Percentiles rank a stretch among this genome's conserved stretches.
These are phyloP conservation scores for Blastobotrys peoriensis DNA, from an alignment of 805 yeast species.

Conservation along the genomic window DNA sequence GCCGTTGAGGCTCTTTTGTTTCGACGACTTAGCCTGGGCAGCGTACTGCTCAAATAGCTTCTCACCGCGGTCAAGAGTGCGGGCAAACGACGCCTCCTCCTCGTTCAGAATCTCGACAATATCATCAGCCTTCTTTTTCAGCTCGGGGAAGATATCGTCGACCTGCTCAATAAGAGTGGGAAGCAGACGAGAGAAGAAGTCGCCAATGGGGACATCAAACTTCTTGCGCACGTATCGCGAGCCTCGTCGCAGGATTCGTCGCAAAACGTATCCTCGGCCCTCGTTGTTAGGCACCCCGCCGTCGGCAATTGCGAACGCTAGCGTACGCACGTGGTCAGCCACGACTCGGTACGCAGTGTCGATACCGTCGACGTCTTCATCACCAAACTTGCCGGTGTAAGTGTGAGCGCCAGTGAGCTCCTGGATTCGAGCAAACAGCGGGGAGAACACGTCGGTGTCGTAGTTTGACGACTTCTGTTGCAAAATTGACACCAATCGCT, in stretches of 20 bases:
- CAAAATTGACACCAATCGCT: conserved; percentile 88
- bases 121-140: conserved; percentile 60
- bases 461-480: conserved; percentile 91
- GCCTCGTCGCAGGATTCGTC: conserved; percentile 97
- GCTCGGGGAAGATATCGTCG: conserved; percentile 85
- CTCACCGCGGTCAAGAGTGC: conserved; percentile 97
- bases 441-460: conserved; percentile 94
- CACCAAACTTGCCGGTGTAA: conserved; percentile 88
- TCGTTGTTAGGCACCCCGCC: conserved; percentile 99
- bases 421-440: conserved; percentile 78
- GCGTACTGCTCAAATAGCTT: conserved; percentile 93
- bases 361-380: conserved; percentile 86
- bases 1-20: conserved; percentile 76
- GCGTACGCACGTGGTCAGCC: conserved; percentile 97
- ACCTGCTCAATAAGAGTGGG: conserved; percentile 91
- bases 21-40: conserved; percentile 66
- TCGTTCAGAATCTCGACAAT: conserved; percentile 89
- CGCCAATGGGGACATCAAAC: conserved; percentile 91
- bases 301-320: conserved; percentile 92
- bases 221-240: conserved; percentile 95
- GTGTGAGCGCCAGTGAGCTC: conserved; percentile 91
- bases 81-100: conserved; percentile 92
- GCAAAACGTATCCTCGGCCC: conserved; percentile 96
- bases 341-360: conserved; percentile 97
- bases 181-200: conserved; percentile 84